Evolutionary conservation across 1,139 yeast species (phyloP), one percentile per base, ranked within the genome.

Genomic region (Scheffersomyces stambukii): DNA sequence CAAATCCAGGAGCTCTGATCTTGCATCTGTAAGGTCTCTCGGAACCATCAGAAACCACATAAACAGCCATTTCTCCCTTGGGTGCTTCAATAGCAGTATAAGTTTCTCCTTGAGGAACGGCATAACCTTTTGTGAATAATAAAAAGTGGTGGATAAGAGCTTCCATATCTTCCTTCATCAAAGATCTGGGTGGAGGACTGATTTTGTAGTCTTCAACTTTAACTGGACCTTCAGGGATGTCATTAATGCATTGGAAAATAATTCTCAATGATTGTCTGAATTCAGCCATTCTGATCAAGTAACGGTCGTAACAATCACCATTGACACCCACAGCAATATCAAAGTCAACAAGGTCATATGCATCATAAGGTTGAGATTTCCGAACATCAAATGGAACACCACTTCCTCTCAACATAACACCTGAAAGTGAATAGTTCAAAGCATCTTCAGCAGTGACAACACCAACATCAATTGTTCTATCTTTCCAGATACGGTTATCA

Each of bases 11-110:
- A 13, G 95, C 89, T 65, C 95, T 79, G 50, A 85, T 85, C 70
- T 84, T 85, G 70, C 95, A 84, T 64, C 89, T 76, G 66, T 85
- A 85, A 23, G 95, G 95, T 60, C 94, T 76, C 65, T 85, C 95
- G 35, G 82, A 64, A 33, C 95, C 95, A 58, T 85, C 95, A 42
- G 89, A 77, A 36, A 85, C 95, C 32, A 85, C 81, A 52, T 81
- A 85, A 34, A 84, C 94, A 38, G 83, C 95, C 94, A 85, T 83
- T 63, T 85, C 95, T 52, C 95, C 95, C 75, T 85, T 85, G 56
- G 95, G 95, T 20, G 95, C 95, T 64, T 85, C 95, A 44, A 85
- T 85, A 34, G 86, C 93, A 31, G 93, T 83, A 58, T 85, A 85
- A 15, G 95, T 82, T 65, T 85, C 95, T 48, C 95, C 95, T 35